phyloP scores from a whole-genome alignment of 2,329 filamentous ascomycete species.

The Plectosphaerella plurivora region DNA sequence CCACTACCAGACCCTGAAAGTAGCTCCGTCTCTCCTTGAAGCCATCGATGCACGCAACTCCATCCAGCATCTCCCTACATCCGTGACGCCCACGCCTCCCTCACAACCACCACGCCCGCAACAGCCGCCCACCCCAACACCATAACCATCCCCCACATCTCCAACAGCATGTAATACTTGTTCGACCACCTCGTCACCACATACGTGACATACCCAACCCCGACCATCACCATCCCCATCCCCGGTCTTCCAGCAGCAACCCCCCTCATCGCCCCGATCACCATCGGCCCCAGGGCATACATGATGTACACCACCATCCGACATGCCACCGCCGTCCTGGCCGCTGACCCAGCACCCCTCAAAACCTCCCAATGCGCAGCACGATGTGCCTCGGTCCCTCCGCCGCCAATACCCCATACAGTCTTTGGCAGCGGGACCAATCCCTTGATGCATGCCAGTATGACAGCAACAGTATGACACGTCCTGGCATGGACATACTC shows the following conservation, averaged over 20 bases:
- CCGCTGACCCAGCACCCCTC: background rate
- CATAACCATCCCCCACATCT: constrained; percentile 29
- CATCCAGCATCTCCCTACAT: no score
- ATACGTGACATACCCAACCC: constrained; percentile 16
- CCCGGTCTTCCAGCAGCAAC: constrained; percentile 3
- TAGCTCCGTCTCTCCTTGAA: no score
- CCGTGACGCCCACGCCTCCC: background rate
- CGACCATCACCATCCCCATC: constrained; percentile 9
- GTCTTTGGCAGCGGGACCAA: background rate
- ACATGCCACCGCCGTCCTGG: background rate
- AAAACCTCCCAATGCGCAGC: background rate
- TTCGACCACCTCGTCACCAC: constrained; percentile 24
- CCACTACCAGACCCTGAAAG: no score
- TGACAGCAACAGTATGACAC: constrained; percentile 19
- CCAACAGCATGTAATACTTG: constrained; percentile 30
- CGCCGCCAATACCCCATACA: background rate
- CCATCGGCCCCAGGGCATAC: constrained; percentile 1
- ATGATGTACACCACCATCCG: background rate
- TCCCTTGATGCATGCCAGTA: constrained; percentile 18
- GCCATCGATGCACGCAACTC: no score
- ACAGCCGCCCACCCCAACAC: constrained; percentile 14
- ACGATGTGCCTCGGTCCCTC: background rate
- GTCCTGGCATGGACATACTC: constrained; percentile 24
- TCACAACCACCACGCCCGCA: constrained; percentile 4
- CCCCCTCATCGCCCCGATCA: background rate